These are phyloP conservation scores for Tolypocladium inflatum DNA, from an alignment of 2,329 filamentous ascomycete genomes.

Conservation along the genomic window DNA sequence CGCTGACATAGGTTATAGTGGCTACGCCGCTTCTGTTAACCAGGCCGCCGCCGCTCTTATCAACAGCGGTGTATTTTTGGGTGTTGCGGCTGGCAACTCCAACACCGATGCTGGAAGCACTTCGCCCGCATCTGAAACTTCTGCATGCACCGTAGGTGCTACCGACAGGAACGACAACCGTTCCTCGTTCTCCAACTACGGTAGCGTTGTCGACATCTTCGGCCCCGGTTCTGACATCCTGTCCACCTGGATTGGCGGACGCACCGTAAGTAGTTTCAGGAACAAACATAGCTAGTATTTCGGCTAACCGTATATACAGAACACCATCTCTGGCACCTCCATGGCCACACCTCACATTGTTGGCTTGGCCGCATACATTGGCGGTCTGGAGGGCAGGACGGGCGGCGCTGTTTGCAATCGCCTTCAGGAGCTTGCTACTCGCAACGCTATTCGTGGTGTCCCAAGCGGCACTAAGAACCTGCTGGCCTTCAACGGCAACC, in stretches of 20 bases:
- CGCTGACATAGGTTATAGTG: conserved; percentile 13
- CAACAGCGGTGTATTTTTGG: conserved; percentile 33
- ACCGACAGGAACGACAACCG: conserved; percentile 16
- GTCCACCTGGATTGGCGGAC: conserved; percentile 32
- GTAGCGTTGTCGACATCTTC: conserved; percentile 32
- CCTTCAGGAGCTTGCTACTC: conserved; percentile 21
- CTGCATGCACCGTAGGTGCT: conserved; percentile 11
- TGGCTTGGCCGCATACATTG: conserved; percentile 9
- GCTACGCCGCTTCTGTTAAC: conserved; percentile 32
- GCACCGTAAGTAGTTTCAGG: conserved; percentile 14
- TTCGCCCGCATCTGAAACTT: conserved; percentile 12
- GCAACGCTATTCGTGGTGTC: conserved; percentile 21
- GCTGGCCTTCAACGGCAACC: conserved; percentile 35
- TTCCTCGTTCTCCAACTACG: conserved; percentile 35
- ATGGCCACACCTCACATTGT: conserved; percentile 11
- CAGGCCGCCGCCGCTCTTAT: conserved; percentile 32
- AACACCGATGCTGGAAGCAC: conserved; percentile 5
- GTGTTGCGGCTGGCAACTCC: conserved; percentile 40
- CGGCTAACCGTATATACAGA: not conserved
- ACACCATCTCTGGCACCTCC: conserved; percentile 26
- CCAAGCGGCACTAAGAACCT: conserved; percentile 27
- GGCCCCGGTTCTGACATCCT: conserved; percentile 33
- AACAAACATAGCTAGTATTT: not conserved
- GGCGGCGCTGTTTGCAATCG: conserved; percentile 19
- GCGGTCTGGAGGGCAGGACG: conserved; percentile 22